Evolutionary conservation across 2,329 filamentous ascomycete genomes (phyloP), one percentile per base, ranked within the genome.

Genomic region (Davidsoniella neocaledoniae): DNA sequence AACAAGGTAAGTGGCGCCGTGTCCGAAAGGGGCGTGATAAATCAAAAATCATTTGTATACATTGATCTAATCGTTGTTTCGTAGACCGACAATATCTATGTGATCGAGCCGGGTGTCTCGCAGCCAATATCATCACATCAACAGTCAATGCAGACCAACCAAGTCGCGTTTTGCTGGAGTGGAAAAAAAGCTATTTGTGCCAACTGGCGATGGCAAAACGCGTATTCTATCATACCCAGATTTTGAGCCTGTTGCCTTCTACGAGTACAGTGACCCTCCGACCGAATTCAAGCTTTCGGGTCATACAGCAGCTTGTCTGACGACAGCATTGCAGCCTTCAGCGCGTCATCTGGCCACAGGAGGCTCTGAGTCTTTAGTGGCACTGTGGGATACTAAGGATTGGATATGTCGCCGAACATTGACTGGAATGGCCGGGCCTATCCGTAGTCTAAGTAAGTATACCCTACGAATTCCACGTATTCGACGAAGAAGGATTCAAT

Each of bases 351-450:
- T 90, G 42, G 84, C 84, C 0, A 83, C 82, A 0, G 84, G 83
- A 26, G 83, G 82, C 8, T 77, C 79, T 8, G 84, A 90, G 58
- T 82, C 81, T 1, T 73, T 86, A 46, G 81, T 88, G 56, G 72
- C 80, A 4, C 67, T 90, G 2, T 90, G 83, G 80, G 83, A 88
- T 58, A 87, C 83, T 3, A 71, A 72, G 39, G 79, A 84, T 56
- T 87, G 83, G 81, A 76, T 84, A 50, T 87, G 83, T 59, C 74
- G 80, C 58, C 73, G 79, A 53, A 86, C 82, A 1, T 68, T 87
- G 40, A 77, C 77, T 36, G 72, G 75, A 57, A 81, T 85, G 67
- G 71, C 73, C 8, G 81, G 81, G 1, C 77, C 82, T 2, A 78
- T 88, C 25, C 73, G 76, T 58, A 83, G 76, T 59, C 70, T 88